Base-by-base conservation (phyloP, 306 rosid species). In the Lathyrus aphaca region DNA sequence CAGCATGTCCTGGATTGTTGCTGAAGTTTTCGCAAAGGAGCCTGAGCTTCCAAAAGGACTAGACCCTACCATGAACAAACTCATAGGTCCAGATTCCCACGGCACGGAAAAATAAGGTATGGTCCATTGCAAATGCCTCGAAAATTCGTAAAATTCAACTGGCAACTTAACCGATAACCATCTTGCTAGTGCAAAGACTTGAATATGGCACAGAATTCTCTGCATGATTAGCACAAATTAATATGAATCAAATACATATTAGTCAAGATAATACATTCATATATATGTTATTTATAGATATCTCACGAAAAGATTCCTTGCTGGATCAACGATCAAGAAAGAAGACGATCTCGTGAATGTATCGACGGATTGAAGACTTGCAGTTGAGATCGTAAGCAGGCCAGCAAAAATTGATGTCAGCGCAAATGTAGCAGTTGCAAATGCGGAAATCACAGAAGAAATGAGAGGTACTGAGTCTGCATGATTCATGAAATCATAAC, bases 151-250 rank as follows among this genome's bases (percentile, higher is more conserved):
- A 74, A 84, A 90, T 74, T 90, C 88, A 30, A 90, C 86, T 4
- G 98, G 98, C 75, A 90, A 71, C 46, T 80, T 81, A 65, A 80
- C 94, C 21, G 87, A 59, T 81, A 90, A 69, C 97, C 96, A 93
- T 82, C 91, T 86, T 40, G 91, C 82, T 46, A 93, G 79, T 55
- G 97, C 96, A 56, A 85, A 93, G 68, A 90, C 82, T 82, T 93
- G 98, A 79, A 93, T 85, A 75, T 90, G 91, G 81, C 88, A 76
- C 77, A 88, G 70, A 72, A 85, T 85, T 88, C 98, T 93, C 98
- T 93, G 94, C 81, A 85, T 40, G 68, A 76, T 70, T 69, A n/a
- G 57, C 54, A 17, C 49, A 64, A 63, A 43, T 25, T 38, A 63
- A 51, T 51, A 13, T 21, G 40, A 49, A 57, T 35, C 16, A 17